A percentile compares a stretch with the other conserved stretches of the same genome.
phyloP scores from a whole-genome alignment of 495 filamentous ascomycete species.

The Podospora didyma region DNA sequence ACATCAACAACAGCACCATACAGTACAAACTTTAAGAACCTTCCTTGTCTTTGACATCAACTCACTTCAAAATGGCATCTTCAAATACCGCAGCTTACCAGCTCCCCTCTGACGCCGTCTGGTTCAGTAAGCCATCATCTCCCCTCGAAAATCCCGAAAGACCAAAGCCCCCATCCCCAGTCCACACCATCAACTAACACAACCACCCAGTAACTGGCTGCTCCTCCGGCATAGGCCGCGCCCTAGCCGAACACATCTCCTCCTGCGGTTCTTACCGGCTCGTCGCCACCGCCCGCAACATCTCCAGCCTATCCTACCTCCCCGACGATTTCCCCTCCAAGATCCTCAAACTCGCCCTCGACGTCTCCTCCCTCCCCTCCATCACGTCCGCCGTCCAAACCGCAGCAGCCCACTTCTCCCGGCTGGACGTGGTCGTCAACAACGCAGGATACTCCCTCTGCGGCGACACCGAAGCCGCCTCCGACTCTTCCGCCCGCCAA shows the following conservation, averaged over 20 bases:
- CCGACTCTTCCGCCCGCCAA: constrained; percentile 33
- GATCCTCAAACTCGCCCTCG: constrained; percentile 43
- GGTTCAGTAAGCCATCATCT: constrained; percentile 39
- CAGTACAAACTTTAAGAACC: not conserved
- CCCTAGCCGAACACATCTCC: constrained; percentile 36
- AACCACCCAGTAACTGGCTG: constrained; percentile 42
- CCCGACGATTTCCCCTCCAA: constrained; percentile 23
- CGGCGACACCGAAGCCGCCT: constrained; percentile 45
- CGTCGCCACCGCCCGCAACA: constrained; percentile 45
- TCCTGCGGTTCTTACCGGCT: constrained; percentile 39
- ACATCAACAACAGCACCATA: too few relatives aligned
- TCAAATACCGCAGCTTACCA: constrained; percentile 37
- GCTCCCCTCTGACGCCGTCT: constrained; percentile 45
- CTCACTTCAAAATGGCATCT: constrained; percentile 19
- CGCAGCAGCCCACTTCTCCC: constrained; percentile 36
- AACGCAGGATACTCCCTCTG: constrained; percentile 50
- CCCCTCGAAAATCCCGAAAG: not conserved
- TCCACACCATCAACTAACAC: not conserved
- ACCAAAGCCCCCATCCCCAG: not conserved
- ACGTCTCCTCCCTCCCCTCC: constrained; percentile 36
- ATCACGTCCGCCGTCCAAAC: constrained; percentile 39
- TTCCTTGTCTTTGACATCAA: not conserved
- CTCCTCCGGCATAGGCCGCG: constrained; percentile 45
- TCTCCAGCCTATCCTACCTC: constrained; percentile 33
- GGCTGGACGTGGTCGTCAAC: constrained; percentile 54